Conservation (phyloP, 2,329 filamentous ascomycete species). For the Fusarium goolgardi region DNA sequence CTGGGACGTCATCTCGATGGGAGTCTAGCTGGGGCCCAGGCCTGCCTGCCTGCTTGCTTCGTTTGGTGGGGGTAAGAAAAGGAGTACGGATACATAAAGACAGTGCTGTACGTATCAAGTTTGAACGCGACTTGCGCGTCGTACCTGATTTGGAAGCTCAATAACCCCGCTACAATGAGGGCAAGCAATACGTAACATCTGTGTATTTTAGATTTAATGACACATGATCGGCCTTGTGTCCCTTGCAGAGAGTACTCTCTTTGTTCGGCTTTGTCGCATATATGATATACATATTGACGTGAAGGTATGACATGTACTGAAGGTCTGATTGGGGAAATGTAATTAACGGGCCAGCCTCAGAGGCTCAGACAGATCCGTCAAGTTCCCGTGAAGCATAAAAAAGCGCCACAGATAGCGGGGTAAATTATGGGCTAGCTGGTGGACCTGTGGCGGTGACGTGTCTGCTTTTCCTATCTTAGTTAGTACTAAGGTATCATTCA, state of each 20-base stretch:
- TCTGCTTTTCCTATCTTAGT: neutral
- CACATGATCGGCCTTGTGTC: neutral
- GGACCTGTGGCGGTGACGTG: conserved; percentile 37
- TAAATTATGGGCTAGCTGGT: neutral
- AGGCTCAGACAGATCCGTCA: conserved; percentile 1
- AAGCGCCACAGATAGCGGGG: conserved; percentile 38
- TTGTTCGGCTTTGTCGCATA: neutral
- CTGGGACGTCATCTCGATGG: conserved; percentile 34
- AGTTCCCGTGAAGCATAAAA: neutral
- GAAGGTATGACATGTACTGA: neutral
- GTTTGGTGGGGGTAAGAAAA: conserved; percentile 25
- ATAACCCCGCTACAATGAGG: neutral
- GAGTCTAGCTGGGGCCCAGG: conserved; percentile 2
- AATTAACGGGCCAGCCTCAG: conserved; percentile 13
- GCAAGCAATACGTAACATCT: conserved; percentile 1
- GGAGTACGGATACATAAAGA: neutral
- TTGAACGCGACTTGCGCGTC: conserved; percentile 34
- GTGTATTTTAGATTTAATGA: neutral
- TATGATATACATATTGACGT: conserved; percentile 1
- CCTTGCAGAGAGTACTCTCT: conserved; percentile 20
- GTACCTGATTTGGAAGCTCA: conserved; percentile 8
- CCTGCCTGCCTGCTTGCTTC: conserved; percentile 5
- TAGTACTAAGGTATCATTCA: neutral
- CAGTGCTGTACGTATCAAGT: neutral
- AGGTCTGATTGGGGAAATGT: neutral